phyloP scores from a whole-genome alignment of 352 stramenopile genomes.

The Phytopythium boreale region DNA sequence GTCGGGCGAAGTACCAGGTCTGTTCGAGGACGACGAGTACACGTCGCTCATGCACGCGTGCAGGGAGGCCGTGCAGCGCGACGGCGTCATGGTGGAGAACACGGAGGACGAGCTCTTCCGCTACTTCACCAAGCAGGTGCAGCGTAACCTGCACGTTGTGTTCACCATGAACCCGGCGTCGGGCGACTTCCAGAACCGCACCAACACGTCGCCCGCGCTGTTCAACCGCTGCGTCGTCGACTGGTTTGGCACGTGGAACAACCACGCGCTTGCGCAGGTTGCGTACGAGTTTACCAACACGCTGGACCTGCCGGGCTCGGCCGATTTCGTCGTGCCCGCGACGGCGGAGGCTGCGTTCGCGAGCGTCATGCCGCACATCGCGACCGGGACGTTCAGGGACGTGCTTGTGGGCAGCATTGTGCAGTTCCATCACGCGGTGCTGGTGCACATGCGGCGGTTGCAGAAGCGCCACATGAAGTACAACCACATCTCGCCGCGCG shows the following conservation, averaged over 20 bases:
- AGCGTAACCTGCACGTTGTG: conserved; percentile 99
- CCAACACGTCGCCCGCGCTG: conserved; percentile 98
- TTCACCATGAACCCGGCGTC: conserved; percentile 99
- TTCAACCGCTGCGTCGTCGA: conserved; percentile 99
- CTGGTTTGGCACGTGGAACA: conserved; percentile 99
- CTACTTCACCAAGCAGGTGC: conserved; percentile 98
- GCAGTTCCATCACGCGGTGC: conserved; percentile 84
- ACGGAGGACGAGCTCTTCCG: conserved; percentile 95
- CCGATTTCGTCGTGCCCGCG: conserved; percentile 52
- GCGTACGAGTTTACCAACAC: conserved; percentile 96
- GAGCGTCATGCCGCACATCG: conserved; percentile 67
- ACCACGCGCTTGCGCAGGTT: conserved; percentile 97
- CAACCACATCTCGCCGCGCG: conserved; percentile 89
- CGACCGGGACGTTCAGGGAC: conserved; percentile 70
- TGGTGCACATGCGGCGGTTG: conserved; percentile 82
- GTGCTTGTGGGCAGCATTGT: conserved; percentile 82
- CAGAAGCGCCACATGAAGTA: conserved; percentile 86
- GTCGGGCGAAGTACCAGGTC: conserved; percentile 98
- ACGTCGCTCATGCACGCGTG: conserved; percentile 95
- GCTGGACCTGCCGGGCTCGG: conserved; percentile 92
- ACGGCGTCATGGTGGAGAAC: conserved; percentile 89
- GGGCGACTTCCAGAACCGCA: conserved; percentile 95
- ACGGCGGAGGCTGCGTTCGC: conserved; percentile 49
- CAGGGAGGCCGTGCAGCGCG: conserved; percentile 92
- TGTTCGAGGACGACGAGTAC: conserved; percentile 99